These are phyloP conservation scores for Alternaria sp. DNA, from an alignment of 2,329 filamentous ascomycete species.

Conservation along the genomic window DNA sequence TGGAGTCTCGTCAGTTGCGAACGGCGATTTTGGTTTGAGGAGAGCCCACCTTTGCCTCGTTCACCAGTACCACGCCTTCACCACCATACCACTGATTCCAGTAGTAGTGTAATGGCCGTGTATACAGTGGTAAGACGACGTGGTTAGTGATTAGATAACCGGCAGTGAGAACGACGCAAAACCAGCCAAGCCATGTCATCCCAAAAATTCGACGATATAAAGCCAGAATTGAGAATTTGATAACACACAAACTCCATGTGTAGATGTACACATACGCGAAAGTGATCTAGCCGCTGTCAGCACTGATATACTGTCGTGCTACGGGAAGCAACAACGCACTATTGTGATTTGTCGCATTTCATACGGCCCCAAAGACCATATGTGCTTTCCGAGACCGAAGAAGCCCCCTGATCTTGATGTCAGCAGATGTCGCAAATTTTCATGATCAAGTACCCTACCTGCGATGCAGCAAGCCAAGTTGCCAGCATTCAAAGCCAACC, in stretches of 20 bases:
- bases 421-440: neutral
- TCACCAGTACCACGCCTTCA: constrained; percentile 24
- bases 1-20: constrained; percentile 11
- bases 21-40: no score
- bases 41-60: constrained; percentile 30
- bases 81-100: constrained; percentile 10
- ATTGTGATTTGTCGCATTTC: constrained; percentile 38
- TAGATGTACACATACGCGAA: constrained; percentile 40
- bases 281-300: constrained; percentile 27
- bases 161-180: constrained; percentile 5
- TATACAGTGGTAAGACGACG: constrained; percentile 6
- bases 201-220: constrained; percentile 41
- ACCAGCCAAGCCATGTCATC: constrained; percentile 24
- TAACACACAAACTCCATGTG: constrained; percentile 37
- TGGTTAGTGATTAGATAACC: constrained; percentile 8
- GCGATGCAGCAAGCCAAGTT: constrained; percentile 38
- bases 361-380: constrained; percentile 32
- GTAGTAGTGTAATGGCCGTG: constrained; percentile 5
- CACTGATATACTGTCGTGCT: neutral
- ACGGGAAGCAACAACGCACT: constrained; percentile 15
- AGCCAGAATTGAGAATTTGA: constrained; percentile 39
- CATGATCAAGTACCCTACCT: constrained; percentile 7
- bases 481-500: constrained; percentile 30
- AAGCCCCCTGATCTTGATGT: constrained; percentile 22
- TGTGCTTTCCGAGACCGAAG: constrained; percentile 38